These are phyloP conservation scores for Eucalyptus curtisii DNA, from an alignment of 345 rosid genomes.

Conservation along the genomic window DNA sequence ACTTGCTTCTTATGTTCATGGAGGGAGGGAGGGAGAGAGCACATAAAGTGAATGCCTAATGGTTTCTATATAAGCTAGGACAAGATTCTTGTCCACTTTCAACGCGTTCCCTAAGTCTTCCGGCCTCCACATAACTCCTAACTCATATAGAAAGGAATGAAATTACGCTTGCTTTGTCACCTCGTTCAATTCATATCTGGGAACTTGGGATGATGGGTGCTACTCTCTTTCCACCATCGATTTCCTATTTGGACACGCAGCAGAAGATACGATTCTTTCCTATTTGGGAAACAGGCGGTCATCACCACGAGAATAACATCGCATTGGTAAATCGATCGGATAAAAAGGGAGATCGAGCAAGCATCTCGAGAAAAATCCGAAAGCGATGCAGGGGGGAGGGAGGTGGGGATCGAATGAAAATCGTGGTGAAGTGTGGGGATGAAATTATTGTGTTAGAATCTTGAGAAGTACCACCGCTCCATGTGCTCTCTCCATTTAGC, in stretches of 20 bases:
- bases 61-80: neutral
- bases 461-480: neutral
- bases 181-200: neutral
- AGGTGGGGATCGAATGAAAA: neutral
- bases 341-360: neutral
- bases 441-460: neutral
- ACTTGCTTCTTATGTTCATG: neutral
- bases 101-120: neutral
- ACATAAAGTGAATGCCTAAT: neutral
- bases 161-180: neutral
- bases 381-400: neutral
- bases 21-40: neutral
- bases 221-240: neutral
- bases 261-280: neutral
- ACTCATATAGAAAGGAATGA: neutral
- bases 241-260: neutral
- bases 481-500: neutral
- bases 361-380: neutral
- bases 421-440: neutral
- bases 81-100: neutral
- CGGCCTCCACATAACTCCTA: neutral
- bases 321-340: neutral
- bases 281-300: neutral
- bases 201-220: neutral
- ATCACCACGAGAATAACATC: neutral